Percentiles rank a stretch among this genome's conserved stretches.
Conservation (phyloP, 768 basidiomycete species). For the Phylloporus sp. region DNA sequence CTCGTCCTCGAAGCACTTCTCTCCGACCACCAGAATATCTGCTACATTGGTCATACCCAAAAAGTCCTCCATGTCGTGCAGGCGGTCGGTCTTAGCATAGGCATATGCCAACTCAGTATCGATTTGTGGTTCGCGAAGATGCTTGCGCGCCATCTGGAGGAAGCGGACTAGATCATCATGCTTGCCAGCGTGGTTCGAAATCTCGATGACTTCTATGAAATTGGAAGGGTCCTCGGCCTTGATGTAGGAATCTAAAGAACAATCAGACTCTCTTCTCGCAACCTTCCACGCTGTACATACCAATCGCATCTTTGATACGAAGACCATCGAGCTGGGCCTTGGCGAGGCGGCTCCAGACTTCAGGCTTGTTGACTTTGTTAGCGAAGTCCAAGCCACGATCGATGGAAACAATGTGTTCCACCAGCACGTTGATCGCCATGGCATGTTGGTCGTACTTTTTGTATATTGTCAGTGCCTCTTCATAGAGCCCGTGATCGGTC, state of each 20-base stretch:
- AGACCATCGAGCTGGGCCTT: constrained; percentile 98
- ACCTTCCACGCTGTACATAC: constrained; percentile 39
- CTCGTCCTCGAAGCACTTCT: constrained; percentile 99
- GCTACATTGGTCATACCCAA: constrained; percentile 97
- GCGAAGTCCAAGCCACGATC: constrained; percentile 96
- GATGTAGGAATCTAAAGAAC: constrained; percentile 82
- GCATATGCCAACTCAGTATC: constrained; percentile 98
- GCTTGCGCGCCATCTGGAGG: constrained; percentile 98
- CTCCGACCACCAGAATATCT: constrained; percentile 93
- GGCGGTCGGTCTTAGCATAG: constrained; percentile 94
- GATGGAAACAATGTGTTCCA: constrained; percentile 96
- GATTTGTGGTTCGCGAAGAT: constrained; percentile 93
- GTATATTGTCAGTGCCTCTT: constrained; percentile 96
- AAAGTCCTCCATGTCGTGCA: constrained; percentile 99
- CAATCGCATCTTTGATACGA: constrained; percentile 96
- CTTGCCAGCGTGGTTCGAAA: constrained; percentile 88
- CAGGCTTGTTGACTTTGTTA: constrained; percentile 92
- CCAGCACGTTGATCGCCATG: constrained; percentile 94
- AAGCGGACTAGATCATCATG: constrained; percentile 93
- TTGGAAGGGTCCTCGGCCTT: constrained; percentile 94
- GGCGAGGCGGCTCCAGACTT: constrained; percentile 96
- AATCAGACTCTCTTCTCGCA: neutral
- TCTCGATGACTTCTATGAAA: constrained; percentile 94
- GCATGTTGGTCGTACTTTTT: constrained; percentile 96
- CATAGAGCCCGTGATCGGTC: constrained; percentile 90